Conservation (phyloP, 2,329 filamentous ascomycete species). For the Fusarium compactum region DNA sequence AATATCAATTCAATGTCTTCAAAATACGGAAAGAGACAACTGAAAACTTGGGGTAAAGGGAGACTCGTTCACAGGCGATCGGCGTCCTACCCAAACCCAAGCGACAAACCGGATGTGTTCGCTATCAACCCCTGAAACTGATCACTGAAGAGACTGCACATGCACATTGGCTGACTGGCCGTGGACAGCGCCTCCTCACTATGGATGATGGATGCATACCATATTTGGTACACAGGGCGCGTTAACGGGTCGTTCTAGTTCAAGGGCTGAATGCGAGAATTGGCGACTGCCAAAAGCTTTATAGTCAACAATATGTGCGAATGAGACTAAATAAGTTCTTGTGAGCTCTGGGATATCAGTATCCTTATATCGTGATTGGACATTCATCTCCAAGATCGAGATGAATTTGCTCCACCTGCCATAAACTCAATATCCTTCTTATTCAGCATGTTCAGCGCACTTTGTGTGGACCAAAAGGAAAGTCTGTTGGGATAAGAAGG, state of each 20-base stretch:
- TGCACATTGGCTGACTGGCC: background rate
- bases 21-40: background rate
- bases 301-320: constrained; percentile 2
- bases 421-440: background rate
- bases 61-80: constrained; percentile 6
- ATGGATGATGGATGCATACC: background rate
- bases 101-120: background rate
- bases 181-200: constrained; percentile 7
- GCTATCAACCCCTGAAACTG: constrained; percentile 1
- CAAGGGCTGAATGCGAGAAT: background rate
- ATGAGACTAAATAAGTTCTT: background rate
- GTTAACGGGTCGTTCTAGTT: background rate
- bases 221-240: constrained; percentile 9
- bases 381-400: background rate
- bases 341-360: background rate
- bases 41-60: background rate
- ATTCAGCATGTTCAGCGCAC: background rate
- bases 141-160: constrained; percentile 8
- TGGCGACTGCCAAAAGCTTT: background rate
- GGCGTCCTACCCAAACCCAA: constrained; percentile 1
- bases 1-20: background rate
- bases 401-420: background rate
- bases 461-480: background rate
- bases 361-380: constrained; percentile 17
- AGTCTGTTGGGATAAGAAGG: background rate